Evolutionary conservation across 805 yeast genomes (phyloP).

Genomic region (Candida andamanensis): DNA sequence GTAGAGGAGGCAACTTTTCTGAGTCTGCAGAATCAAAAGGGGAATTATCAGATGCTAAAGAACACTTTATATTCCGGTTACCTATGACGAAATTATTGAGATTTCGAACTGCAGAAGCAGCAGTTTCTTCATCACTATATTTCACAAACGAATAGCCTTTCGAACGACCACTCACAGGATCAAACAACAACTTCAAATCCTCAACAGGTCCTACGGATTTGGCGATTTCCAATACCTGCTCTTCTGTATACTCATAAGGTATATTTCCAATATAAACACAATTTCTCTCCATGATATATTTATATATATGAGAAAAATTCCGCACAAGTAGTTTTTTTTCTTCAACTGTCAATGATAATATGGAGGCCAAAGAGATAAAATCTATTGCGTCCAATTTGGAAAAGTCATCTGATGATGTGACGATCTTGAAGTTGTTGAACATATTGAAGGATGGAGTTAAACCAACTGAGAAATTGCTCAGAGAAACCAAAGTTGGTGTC

Average conservation of each 20-base stretch:
- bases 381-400: conserved; percentile 69
- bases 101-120: conserved; percentile 86
- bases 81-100: conserved; percentile 67
- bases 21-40: conserved; percentile 42
- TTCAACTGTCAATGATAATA: too few relatives aligned
- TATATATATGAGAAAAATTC: neutral
- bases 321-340: too few relatives aligned
- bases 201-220: conserved; percentile 84
- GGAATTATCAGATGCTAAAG: conserved; percentile 21
- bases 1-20: conserved; percentile 33
- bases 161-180: conserved; percentile 82
- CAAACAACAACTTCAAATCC: conserved; percentile 71
- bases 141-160: conserved; percentile 88
- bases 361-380: conserved; percentile 73
- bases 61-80: conserved; percentile 65
- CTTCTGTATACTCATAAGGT: conserved; percentile 91
- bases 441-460: conserved; percentile 63
- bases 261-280: conserved; percentile 75
- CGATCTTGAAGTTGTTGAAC: conserved; percentile 61
- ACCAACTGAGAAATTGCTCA: conserved; percentile 79
- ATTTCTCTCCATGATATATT: neutral
- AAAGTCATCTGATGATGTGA: conserved; percentile 56
- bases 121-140: conserved; percentile 78
- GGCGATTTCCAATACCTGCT: conserved; percentile 83
- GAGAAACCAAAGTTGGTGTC: conserved; percentile 96